Base-by-base conservation (phyloP, 2,329 filamentous ascomycete species). In the Phialemonium atrogriseum region DNA sequence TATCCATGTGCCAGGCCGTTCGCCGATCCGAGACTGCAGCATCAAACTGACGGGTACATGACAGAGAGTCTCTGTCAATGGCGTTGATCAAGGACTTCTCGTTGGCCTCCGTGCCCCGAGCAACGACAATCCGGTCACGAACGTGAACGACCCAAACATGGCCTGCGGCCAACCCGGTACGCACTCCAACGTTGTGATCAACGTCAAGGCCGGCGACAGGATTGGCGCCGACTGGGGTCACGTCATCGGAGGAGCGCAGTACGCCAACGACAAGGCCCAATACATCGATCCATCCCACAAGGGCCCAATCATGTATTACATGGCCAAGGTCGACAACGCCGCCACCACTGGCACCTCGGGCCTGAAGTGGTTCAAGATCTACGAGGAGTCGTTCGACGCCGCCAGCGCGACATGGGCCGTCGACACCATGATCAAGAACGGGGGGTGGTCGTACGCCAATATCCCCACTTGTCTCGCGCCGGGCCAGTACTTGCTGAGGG, bases 301-400 rank as follows among this genome's bases (percentile, higher is more conserved):
- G 46, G 64, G 66, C 3, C 66, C 67, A 3, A 59, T 70, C 33
- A 54, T 59, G 13, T 54, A 64, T 10, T 69, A 69, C 45, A 56
- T 69, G 30, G 58, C 63, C 35, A 62, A 64, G 44, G 68, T 71
- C 12, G 47, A 53, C 38, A 58, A 68, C 34, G 65, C 68, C 2
- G 57, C 58, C 10, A 59, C 52, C 2, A 53, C 62, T 7, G 46
- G 50, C 5, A 47, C 56, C 6, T 44, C 47, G 2, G 54, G 56
- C 16, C 51, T 55, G 6, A 49, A 54, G 18, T 72, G 66, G 67
- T 70, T 72, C 56, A 73, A 73, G 54, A 55, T 72, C 32, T 59
- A 56, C 40, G 59, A 66, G 44, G 56, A 61, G 34, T 56, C 59
- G 8, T 42, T 47, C 24, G 52, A 45, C 36, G 37, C 33, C 34